phyloP scores from a whole-genome alignment of 352 stramenopile species.

The Elongisporangium anandrum region DNA sequence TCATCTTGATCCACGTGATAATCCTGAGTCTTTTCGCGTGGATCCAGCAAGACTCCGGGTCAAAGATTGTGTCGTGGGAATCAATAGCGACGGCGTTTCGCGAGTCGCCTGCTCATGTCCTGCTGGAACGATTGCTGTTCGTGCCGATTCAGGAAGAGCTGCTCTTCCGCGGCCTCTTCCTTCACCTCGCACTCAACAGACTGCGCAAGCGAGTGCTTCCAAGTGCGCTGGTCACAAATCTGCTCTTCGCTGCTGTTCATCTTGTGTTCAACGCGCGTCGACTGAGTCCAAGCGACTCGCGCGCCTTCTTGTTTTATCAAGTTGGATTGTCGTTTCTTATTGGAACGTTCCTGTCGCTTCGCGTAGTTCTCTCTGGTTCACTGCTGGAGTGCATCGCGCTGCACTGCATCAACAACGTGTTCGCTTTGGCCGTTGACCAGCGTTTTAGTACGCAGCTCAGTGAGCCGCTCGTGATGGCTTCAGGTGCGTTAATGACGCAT shows the following conservation, averaged over 20 bases:
- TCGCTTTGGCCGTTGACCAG: conserved; percentile 21
- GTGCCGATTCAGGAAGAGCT: conserved; percentile 53
- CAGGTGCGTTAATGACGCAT: background rate
- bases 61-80: background rate
- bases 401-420: conserved; percentile 58
- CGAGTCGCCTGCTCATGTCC: background rate
- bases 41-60: background rate
- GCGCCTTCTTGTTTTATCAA: conserved; percentile 38
- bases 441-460: background rate
- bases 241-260: conserved; percentile 49
- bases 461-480: background rate
- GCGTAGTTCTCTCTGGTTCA: conserved; percentile 27
- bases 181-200: conserved; percentile 45
- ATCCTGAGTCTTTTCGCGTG: background rate
- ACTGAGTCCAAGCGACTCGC: conserved; percentile 4
- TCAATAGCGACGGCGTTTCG: background rate
- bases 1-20: background rate
- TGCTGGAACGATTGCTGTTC: conserved; percentile 29
- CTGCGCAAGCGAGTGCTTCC: conserved; percentile 9
- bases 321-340: conserved; percentile 36
- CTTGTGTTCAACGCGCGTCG: conserved; percentile 13
- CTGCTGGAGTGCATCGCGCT: conserved; percentile 50
- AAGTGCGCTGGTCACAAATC: conserved; percentile 24
- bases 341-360: conserved; percentile 38
- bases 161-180: conserved; percentile 54